Conservation (phyloP, 2,329 filamentous ascomycete genomes). For the Diaporthe vexans region DNA sequence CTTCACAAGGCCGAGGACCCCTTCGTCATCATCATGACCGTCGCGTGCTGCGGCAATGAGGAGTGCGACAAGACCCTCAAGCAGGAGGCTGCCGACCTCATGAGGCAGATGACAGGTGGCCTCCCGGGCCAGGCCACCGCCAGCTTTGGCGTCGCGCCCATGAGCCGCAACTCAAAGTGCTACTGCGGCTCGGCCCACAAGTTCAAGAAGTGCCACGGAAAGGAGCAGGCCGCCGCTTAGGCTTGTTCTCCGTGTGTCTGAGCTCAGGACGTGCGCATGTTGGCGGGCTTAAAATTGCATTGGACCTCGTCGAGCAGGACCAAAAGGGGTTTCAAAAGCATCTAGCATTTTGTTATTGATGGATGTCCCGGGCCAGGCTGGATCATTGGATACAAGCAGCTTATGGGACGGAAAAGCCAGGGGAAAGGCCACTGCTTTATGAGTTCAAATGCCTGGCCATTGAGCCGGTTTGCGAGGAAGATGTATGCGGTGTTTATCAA, state of each 20-base stretch:
- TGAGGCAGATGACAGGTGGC: conserved; percentile 40
- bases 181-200: conserved; percentile 42
- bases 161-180: conserved; percentile 41
- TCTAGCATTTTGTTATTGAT: not conserved
- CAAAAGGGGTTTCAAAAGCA: not conserved
- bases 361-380: not conserved
- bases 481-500: not conserved
- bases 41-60: conserved; percentile 36
- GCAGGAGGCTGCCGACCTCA: conserved; percentile 39
- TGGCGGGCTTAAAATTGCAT: not conserved
- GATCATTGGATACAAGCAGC: not conserved
- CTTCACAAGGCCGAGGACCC: conserved; percentile 41
- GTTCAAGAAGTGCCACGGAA: conserved; percentile 42
- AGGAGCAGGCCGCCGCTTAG: conserved; percentile 14
- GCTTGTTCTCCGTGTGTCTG: not conserved
- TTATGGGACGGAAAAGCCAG: too few relatives aligned
- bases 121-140: conserved; percentile 38
- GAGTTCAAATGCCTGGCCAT: not conserved
- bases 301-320: not conserved
- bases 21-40: conserved; percentile 43
- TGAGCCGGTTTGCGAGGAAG: not conserved
- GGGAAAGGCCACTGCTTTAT: not conserved
- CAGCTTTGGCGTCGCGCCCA: conserved; percentile 39
- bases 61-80: conserved; percentile 37
- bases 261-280: not conserved